These are phyloP conservation scores for Verticillium klebahnii DNA, from an alignment of 2,329 filamentous ascomycete species.

Conservation along the genomic window DNA sequence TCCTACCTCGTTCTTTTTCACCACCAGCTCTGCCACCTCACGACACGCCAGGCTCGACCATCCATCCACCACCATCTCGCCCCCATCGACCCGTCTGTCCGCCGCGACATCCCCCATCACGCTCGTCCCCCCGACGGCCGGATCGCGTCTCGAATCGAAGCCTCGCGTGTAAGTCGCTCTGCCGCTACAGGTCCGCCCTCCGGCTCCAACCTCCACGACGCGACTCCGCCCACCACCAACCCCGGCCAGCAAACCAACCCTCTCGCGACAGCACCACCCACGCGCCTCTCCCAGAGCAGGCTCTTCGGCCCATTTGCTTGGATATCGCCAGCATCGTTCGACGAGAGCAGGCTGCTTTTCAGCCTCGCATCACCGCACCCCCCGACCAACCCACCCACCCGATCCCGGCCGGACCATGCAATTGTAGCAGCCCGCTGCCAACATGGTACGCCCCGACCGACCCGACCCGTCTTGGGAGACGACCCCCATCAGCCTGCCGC, in stretches of 20 bases:
- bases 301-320: neutral
- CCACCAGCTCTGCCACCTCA: conserved; percentile 8
- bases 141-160: conserved; percentile 10
- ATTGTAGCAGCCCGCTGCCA: conserved; percentile 13
- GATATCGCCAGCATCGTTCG: neutral
- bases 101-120: conserved; percentile 6
- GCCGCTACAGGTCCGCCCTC: conserved; percentile 5
- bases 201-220: conserved; percentile 12
- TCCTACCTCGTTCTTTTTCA: conserved; percentile 11
- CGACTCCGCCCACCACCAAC: conserved; percentile 13
- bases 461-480: neutral
- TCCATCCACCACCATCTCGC: conserved; percentile 6
- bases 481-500: neutral
- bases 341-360: conserved; percentile 27
- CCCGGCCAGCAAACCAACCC: conserved; percentile 3
- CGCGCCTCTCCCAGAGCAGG: conserved; percentile 2
- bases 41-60: conserved; percentile 9
- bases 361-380: conserved; percentile 33
- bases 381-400: neutral
- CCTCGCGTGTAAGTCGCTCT: conserved; percentile 12
- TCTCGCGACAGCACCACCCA: conserved; percentile 1
- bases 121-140: neutral
- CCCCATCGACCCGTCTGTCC: neutral
- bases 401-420: conserved; percentile 10
- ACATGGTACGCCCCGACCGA: conserved; percentile 26